Evolutionary conservation across 2,329 filamentous ascomycete species (phyloP), one percentile per base, ranked within the genome.

Genomic region (Arthrobotrys sphaeroides): DNA sequence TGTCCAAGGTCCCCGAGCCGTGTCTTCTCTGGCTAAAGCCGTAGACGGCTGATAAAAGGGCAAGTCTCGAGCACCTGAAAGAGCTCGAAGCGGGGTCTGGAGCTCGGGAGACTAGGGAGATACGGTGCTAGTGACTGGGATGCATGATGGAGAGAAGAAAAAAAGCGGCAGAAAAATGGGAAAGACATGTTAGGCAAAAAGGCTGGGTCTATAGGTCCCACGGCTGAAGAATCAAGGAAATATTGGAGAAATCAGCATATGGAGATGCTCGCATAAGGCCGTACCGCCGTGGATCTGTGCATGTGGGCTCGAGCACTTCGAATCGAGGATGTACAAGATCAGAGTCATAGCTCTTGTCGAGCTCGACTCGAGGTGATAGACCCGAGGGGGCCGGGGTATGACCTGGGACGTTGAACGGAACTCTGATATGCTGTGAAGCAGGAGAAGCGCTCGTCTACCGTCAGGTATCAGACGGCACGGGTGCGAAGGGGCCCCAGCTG

Each of bases 11-110:
- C 62, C 67, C 67, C 67, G 67, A 72, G 67, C 67, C 67, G 59
- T 72, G 59, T 72, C 59, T 72, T 38, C 62, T 72, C 47, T 64
- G 49, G 59, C 59, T 62, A 65, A 49, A 64, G 38, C 59, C 22
- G 22, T 72, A 72, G 67, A 72, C 67, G 67, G 67, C 67, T 72
- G 67, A 59, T 72, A 72, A 62, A 69, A 24, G 53, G 57, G 51
- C 38, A 70, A 38, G n/a, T n/a, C 33, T 62, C 66, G 28, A 55
- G 31, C 31, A 16, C 28, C n/a, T 38, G 28, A 38, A 55, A 38
- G 36, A 60, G 55, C 55, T 60, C 55, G 22, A 33, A 28, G 59
- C 59, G 38, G 47, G 22, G 47, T 70, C 45, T 26, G 42, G 57
- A 55, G 31, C 67, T 57, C 57, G 45, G 67, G 66, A 33, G 55